These are phyloP conservation scores for Lasiodiplodia theobromae DNA, from an alignment of 2,329 filamentous ascomycete genomes.

Conservation along the genomic window DNA sequence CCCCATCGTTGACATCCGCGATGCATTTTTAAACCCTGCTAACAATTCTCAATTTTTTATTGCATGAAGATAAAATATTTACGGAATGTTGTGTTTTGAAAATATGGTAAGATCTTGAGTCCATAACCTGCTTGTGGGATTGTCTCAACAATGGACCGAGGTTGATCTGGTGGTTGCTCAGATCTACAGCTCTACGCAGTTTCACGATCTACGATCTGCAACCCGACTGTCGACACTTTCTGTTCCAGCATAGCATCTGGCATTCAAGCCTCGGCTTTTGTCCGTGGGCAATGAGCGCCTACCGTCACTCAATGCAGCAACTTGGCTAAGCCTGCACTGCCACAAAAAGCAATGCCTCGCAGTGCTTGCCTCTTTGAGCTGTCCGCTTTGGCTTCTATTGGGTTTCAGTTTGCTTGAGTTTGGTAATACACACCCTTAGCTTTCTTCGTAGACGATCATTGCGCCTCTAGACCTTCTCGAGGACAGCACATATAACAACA, in stretches of 20 bases:
- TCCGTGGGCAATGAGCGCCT: background rate
- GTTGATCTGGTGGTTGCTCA: background rate
- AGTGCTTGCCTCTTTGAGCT: background rate
- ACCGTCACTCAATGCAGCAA: background rate
- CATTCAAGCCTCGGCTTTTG: background rate
- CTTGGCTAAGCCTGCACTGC: background rate
- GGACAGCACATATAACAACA: background rate
- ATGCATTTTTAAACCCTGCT: too few relatives aligned
- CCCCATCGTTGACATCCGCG: too few relatives aligned
- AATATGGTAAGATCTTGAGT: too few relatives aligned
- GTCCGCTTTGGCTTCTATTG: background rate
- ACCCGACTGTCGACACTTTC: constrained; percentile 4
- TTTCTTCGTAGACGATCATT: background rate
- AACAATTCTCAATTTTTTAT: too few relatives aligned
- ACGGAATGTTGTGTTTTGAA: too few relatives aligned
- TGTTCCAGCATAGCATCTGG: constrained; percentile 1
- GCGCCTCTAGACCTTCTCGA: background rate
- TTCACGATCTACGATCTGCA: constrained; percentile 15
- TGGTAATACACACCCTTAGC: background rate
- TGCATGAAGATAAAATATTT: too few relatives aligned
- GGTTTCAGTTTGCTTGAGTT: background rate
- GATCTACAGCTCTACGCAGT: background rate
- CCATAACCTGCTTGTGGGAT: too few relatives aligned
- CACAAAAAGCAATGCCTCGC: constrained; percentile 1
- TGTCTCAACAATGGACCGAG: background rate